Evolutionary conservation across 495 filamentous ascomycete species (phyloP).

Genomic region (Neurospora hispaniola): DNA sequence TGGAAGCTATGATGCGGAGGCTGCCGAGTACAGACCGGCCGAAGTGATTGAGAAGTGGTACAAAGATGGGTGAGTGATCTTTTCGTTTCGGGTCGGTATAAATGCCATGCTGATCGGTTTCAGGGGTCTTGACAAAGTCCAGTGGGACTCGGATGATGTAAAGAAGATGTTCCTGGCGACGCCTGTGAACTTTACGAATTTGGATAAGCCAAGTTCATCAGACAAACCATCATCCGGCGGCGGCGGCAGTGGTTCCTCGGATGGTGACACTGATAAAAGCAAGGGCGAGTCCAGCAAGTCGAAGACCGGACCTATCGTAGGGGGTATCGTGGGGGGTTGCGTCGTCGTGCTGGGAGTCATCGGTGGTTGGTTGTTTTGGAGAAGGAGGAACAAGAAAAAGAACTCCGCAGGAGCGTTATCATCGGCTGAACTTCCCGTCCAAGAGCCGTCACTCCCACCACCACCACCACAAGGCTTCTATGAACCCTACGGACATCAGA

Average conservation of each 20-base stretch:
- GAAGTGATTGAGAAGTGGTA: conserved; percentile 6
- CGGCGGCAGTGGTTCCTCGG: background rate
- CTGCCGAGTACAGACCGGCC: background rate
- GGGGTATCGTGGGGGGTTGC: background rate
- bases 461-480: background rate
- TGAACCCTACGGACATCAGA: background rate
- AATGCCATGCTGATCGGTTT: background rate
- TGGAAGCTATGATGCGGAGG: conserved; percentile 6
- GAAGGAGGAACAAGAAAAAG: background rate
- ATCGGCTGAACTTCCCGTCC: background rate
- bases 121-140: background rate
- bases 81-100: background rate
- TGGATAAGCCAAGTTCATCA: background rate
- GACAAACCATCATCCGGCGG: background rate
- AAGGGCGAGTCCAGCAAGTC: background rate
- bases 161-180: background rate
- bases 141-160: background rate
- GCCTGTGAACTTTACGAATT: background rate
- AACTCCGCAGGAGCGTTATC: background rate
- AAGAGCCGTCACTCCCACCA: background rate
- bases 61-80: background rate
- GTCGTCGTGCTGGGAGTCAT: background rate
- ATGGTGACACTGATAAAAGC: background rate
- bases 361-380: background rate
- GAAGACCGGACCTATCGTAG: background rate